Base-by-base conservation (phyloP, 257 asterid genomes). In the Capsicum pubescens region DNA sequence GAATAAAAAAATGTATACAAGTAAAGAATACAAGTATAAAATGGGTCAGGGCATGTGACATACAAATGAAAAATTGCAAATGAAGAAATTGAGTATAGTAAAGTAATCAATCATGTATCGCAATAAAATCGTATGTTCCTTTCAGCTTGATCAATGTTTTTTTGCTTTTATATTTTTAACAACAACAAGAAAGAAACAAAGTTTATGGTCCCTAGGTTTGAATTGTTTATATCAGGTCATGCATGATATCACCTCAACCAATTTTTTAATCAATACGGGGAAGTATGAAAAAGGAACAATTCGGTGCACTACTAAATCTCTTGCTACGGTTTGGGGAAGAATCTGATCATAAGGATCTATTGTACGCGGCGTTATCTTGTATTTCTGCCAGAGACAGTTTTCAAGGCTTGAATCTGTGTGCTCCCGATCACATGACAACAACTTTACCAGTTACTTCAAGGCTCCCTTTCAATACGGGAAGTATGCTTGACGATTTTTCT, bases 71-170 rank as follows among this genome's bases (percentile, higher is more conserved):
- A 76, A 52, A 52, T 76, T 76, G 26, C 26, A 50, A 50, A 74
- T 48, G 80, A 50, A 74, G 81, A 21, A 74, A 74, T 32, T 36
- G 81, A 76, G 81, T 76, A 4, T 74, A 7, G 19, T 68, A 68
- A 36, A 36, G 39, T 36, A 36, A 36, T 36, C 39, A 36, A 13
- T 39, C n/a, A 68, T 39, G 54, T 68, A 14, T 56, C 8, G 16
- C 35, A 63, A 9, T n/a, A 63, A 63, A 21, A 21, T 21, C 0
- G 15, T 21, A 21, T 63, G 69, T 74, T 74, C 60, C 80, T 74
- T 74, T 50, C 36, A 19, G 44, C 19, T 76, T 52, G 21, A 21
- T 76, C 81, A 26, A 76, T 76, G 48, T 76, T 55, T 76, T n/a
- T 76, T 21, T 16, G 19, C 39, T 15, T 36, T 12, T 50, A 12